Evolutionary conservation across 2,329 filamentous ascomycete genomes (phyloP), one percentile per base, ranked within the genome.

Genomic region (Clathrospora elynae): DNA sequence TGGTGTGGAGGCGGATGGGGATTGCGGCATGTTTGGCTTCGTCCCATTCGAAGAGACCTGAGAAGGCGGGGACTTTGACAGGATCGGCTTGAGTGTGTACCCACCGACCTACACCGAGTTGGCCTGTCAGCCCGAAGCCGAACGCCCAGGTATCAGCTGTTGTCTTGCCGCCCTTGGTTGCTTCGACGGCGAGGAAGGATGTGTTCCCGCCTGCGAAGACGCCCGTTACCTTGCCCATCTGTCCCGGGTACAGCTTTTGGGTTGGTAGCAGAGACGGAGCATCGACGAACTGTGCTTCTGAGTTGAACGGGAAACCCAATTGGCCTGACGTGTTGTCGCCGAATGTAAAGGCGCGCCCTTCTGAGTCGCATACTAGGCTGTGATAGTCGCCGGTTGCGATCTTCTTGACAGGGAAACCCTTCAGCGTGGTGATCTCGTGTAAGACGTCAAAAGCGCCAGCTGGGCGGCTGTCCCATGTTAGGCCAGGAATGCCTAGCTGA

Each of bases 271-370:
- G 78, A 3, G 84, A 82, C 0, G 93, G 90, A 0, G 79, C 78
- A 53, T 92, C 87, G 16, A 87, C 75, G 43, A 74, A 80, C 6
- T 82, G 76, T 11, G 81, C 75, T 18, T 85, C 80, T 0, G 79
- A 67, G 34, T 83, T 83, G 38, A 80, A 82, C 35, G 89, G 83
- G 58, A 92, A 84, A n/a, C 92, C 92, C 3, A 97, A 78, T 70
- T 97, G 93, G n/a, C 93, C 93, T 29, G 83, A 81, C 0, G 85
- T 84, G 72, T 97, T 97, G 69, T 97, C 91, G 24, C 93, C 93
- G 72, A 95, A 97, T 5, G 84, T 78, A 68, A 93, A 96, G 11
- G 93, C 79, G 11, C 84, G 82, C 11, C 92, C 92, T 37, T 86
- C 77, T 46, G 81, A 81, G 63, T 92, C 88, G 11, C 90, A 78